Conservation (phyloP, 2,329 filamentous ascomycete genomes). For the Cladosporium austrohemisphaericum region DNA sequence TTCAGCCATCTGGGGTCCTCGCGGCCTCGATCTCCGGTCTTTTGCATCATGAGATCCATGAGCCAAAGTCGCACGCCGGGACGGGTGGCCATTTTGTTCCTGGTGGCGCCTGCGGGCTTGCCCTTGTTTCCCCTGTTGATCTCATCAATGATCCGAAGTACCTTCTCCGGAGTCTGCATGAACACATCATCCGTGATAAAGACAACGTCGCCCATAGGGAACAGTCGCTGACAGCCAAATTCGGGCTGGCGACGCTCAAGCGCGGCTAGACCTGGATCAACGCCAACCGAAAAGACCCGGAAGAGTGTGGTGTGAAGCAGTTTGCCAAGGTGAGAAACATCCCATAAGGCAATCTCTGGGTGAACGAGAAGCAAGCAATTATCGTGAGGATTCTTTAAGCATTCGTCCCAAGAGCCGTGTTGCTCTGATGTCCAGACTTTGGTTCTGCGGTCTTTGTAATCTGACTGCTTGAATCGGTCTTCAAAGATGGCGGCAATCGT, state of each 20-base stretch:
- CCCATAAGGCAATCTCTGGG: slow-evolving; percentile 32
- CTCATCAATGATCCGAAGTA: slow-evolving; percentile 34
- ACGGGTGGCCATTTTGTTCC: slow-evolving; percentile 26
- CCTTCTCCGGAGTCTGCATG: slow-evolving; percentile 35
- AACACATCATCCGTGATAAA: slow-evolving; percentile 46
- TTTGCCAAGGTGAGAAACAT: slow-evolving; percentile 33
- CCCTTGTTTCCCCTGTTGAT: slow-evolving; percentile 32
- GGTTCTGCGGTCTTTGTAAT: slow-evolving; percentile 15
- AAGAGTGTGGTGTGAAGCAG: slow-evolving; percentile 28
- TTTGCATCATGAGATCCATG: slow-evolving; percentile 15
- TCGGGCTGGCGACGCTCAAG: slow-evolving; percentile 18
- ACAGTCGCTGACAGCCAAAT: slow-evolving; percentile 30
- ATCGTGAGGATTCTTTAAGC: slow-evolving; percentile 2
- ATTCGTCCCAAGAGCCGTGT: slow-evolving; percentile 24
- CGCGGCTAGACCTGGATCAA: slow-evolving; percentile 21
- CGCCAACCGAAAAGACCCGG: slow-evolving; percentile 35
- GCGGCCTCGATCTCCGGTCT: slow-evolving; percentile 15
- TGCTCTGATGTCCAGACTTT: slow-evolving; percentile 26
- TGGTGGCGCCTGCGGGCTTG: slow-evolving; percentile 24
- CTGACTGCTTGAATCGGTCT: neutral
- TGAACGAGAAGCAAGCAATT: slow-evolving; percentile 27
- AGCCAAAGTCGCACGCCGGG: slow-evolving; percentile 31
- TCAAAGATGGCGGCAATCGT: slow-evolving; percentile 22
- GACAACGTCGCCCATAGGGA: slow-evolving; percentile 38
- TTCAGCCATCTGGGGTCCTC: slow-evolving; percentile 17